A percentile compares a stretch with the other conserved stretches of the same genome.
These are phyloP conservation scores for Cyberlindnera veronae DNA, from an alignment of 805 yeast genomes.

Conservation along the genomic window DNA sequence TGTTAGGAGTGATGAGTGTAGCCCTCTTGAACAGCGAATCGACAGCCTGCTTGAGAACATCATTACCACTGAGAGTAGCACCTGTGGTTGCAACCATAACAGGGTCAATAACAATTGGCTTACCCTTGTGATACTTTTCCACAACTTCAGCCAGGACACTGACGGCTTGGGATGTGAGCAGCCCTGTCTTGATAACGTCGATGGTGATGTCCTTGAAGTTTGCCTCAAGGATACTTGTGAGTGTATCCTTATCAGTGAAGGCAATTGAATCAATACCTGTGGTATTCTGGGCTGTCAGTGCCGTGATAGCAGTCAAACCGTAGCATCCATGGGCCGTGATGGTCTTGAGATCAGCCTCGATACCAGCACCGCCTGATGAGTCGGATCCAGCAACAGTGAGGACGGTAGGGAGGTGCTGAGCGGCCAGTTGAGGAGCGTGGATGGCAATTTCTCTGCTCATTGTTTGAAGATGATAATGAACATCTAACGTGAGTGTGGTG, in stretches of 20 bases:
- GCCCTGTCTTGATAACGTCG: conserved; percentile 75
- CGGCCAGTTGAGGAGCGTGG: not conserved
- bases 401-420: conserved; percentile 28
- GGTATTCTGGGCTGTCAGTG: conserved; percentile 79
- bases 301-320: conserved; percentile 74
- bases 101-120: conserved; percentile 67
- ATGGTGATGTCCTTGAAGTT: conserved; percentile 58
- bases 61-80: conserved; percentile 46
- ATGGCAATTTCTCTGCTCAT: conserved; percentile 3
- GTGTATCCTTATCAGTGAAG: conserved; percentile 39
- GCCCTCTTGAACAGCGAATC: conserved; percentile 47
- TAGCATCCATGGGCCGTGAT: conserved; percentile 71
- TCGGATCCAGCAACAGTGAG: conserved; percentile 71
- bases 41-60: conserved; percentile 43
- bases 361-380: conserved; percentile 88
- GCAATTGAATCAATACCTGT: conserved; percentile 39
- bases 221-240: conserved; percentile 48
- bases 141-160: conserved; percentile 57
- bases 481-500: no score
- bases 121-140: conserved; percentile 27
- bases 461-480: no score
- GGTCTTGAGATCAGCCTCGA: conserved; percentile 85
- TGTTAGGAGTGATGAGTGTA: conserved; percentile 70
- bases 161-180: conserved; percentile 28
- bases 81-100: conserved; percentile 86